phyloP scores from a whole-genome alignment of 768 basidiomycete species.

The Dioszegia aurantiaca region DNA sequence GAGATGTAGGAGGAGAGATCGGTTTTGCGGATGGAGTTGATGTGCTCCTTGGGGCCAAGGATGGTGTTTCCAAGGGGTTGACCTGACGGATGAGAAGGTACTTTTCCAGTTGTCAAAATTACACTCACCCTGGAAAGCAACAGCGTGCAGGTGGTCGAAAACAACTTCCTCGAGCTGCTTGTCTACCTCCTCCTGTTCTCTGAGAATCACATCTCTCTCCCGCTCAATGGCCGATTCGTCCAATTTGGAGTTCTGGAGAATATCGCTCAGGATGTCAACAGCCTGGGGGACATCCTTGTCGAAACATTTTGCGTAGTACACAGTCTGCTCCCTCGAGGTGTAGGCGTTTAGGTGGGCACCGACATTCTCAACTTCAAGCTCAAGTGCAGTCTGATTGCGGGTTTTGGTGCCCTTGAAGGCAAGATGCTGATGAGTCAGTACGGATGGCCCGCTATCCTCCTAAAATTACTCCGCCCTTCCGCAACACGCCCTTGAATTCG shows the following conservation, averaged over 20 bases:
- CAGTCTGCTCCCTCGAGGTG: constrained; percentile 97
- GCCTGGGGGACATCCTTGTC: constrained; percentile 84
- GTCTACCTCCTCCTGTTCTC: constrained; percentile 98
- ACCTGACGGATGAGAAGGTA: no score
- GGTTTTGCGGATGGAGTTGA: constrained; percentile 86
- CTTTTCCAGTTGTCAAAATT: no score
- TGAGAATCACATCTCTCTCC: constrained; percentile 91
- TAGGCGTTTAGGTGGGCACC: constrained; percentile 97
- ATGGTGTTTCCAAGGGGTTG: constrained; percentile 96
- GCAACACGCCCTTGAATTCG: not conserved
- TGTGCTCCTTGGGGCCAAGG: constrained; percentile 92
- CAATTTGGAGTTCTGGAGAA: constrained; percentile 93
- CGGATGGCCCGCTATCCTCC: no score
- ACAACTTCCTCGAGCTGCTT: constrained; percentile 98
- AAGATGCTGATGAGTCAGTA: constrained; percentile 37
- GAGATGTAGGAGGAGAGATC: constrained; percentile 89
- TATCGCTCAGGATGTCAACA: constrained; percentile 97
- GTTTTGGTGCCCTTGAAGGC: constrained; percentile 70
- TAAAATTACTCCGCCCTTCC: no score
- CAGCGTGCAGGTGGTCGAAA: constrained; percentile 94
- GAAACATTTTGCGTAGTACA: constrained; percentile 99
- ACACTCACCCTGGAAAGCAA: constrained; percentile 89
- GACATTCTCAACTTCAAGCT: constrained; percentile 95
- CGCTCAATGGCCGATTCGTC: constrained; percentile 83
- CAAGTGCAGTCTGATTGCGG: constrained; percentile 82